A percentile compares a stretch with the other conserved stretches of the same genome.
Conservation (phyloP, 768 basidiomycete species). For the Mycena filopes region DNA sequence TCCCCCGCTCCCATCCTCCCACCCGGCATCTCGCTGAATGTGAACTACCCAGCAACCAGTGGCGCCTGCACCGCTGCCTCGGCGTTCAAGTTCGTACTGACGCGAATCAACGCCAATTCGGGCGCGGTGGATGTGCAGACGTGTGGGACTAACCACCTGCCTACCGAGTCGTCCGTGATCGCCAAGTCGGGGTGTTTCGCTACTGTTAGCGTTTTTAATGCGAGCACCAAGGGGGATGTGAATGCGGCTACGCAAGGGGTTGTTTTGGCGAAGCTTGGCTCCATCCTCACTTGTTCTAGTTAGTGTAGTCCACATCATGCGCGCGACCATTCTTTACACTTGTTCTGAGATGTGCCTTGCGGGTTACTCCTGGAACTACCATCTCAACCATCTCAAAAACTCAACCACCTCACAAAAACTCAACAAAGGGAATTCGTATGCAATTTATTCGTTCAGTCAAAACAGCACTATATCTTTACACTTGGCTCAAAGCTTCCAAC, state of each 20-base stretch:
- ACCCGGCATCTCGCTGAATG: slow-evolving; percentile 54
- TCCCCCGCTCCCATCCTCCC: slow-evolving; percentile 52
- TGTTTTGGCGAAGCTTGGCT: slow-evolving; percentile 48
- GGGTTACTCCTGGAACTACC: too few relatives aligned
- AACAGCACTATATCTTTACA: too few relatives aligned
- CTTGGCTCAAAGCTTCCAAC: too few relatives aligned
- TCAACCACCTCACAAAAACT: too few relatives aligned
- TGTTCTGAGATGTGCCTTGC: too few relatives aligned
- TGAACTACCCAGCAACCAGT: slow-evolving; percentile 55
- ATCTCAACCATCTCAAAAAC: too few relatives aligned
- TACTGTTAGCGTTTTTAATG: slow-evolving; percentile 59
- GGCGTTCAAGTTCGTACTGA: slow-evolving; percentile 56
- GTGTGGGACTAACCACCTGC: slow-evolving; percentile 55
- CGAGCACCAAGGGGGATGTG: slow-evolving; percentile 55
- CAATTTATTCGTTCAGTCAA: too few relatives aligned
- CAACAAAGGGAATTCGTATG: too few relatives aligned
- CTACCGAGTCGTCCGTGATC: slow-evolving; percentile 55
- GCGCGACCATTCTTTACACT: too few relatives aligned
- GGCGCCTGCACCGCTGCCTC: slow-evolving; percentile 50
- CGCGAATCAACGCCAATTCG: slow-evolving; percentile 47
- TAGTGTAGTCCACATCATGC: slow-evolving; percentile 26
- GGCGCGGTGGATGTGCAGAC: slow-evolving; percentile 52
- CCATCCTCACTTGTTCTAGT: slow-evolving; percentile 44
- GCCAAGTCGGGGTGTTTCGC: slow-evolving; percentile 47
- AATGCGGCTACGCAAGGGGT: slow-evolving; percentile 50